These are phyloP conservation scores for Crithidia thermophila DNA, from an alignment of 208 protist species.

Conservation along the genomic window DNA sequence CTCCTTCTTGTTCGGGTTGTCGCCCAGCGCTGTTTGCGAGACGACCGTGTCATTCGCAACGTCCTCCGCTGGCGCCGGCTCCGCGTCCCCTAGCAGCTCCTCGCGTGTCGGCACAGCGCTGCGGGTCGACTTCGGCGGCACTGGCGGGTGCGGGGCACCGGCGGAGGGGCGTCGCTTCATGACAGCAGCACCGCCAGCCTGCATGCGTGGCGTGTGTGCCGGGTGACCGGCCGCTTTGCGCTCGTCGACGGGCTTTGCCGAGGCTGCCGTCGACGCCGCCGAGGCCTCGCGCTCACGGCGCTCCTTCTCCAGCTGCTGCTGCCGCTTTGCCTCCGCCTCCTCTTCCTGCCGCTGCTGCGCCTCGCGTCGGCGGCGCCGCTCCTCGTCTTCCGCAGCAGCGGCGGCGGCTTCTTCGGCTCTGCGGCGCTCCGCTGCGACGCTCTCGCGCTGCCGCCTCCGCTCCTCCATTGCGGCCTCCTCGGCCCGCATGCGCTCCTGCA, in stretches of 20 bases:
- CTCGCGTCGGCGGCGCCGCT: conserved; percentile 8
- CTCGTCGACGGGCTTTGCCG: conserved; percentile 33
- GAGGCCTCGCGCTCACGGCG: conserved; percentile 12
- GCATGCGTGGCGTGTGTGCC: conserved; percentile 54
- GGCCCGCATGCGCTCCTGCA: conserved; percentile 42
- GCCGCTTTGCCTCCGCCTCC: neutral
- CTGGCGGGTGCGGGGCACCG: conserved; percentile 14
- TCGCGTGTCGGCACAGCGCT: conserved; percentile 53
- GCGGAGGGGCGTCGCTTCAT: conserved; percentile 16
- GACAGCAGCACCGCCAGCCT: neutral
- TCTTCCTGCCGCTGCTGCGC: conserved; percentile 17
- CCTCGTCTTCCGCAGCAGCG: conserved; percentile 27
- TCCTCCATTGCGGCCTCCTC: conserved; percentile 50
- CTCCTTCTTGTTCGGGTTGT: conserved; percentile 90
- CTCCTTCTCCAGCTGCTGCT: conserved; percentile 32
- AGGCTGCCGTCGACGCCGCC: conserved; percentile 1
- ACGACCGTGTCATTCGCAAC: conserved; percentile 72
- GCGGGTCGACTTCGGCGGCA: conserved; percentile 31
- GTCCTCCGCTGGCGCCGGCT: conserved; percentile 57
- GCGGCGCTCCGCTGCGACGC: conserved; percentile 17
- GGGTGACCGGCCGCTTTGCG: conserved; percentile 54
- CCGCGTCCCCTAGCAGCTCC: conserved; percentile 69
- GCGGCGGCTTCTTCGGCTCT: no score
- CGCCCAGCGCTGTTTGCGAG: conserved; percentile 70
- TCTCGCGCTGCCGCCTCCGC: conserved; percentile 36